Percentiles rank a stretch among this genome's conserved stretches.
Evolutionary conservation across 345 rosid genomes (phyloP).

Genomic region (Ailanthus altissimus): DNA sequence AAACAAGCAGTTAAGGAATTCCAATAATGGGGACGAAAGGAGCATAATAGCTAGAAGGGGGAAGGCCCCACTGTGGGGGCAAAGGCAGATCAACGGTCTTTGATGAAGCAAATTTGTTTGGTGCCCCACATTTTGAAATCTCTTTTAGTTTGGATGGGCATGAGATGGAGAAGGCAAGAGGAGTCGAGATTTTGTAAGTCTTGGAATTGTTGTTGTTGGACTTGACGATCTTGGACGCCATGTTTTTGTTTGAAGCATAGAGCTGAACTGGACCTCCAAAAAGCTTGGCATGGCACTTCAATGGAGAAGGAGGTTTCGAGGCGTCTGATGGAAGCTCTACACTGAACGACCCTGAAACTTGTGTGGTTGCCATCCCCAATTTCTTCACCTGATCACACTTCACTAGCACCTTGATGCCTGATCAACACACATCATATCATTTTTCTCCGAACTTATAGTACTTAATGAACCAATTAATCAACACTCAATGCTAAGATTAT

Average conservation of each 20-base stretch:
- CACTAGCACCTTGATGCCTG: slow-evolving; percentile 63
- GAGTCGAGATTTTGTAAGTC: slow-evolving; percentile 54
- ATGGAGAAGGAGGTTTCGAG: slow-evolving; percentile 9
- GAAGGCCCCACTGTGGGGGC: slow-evolving; percentile 85
- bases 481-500: no score
- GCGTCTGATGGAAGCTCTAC: slow-evolving; percentile 48
- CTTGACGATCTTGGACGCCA: slow-evolving; percentile 51
- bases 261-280: slow-evolving; percentile 61
- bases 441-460: no score
- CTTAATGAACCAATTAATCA: no score
- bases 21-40: slow-evolving; percentile 90
- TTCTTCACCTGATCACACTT: slow-evolving; percentile 57
- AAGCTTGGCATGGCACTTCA: slow-evolving; percentile 56
- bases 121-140: slow-evolving; percentile 23
- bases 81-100: slow-evolving; percentile 78
- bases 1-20: slow-evolving; percentile 50
- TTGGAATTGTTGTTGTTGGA: slow-evolving; percentile 8
- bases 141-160: slow-evolving; percentile 34
- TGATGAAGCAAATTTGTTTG: slow-evolving; percentile 41
- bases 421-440: no score
- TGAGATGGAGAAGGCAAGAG: slow-evolving; percentile 60
- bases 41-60: slow-evolving; percentile 78
- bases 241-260: slow-evolving; percentile 45
- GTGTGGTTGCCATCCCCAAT: slow-evolving; percentile 41
- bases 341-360: slow-evolving; percentile 55